Percentiles rank a stretch among this genome's conserved stretches.
Conservation (phyloP, 257 asterid genomes). For the Paulownia fortunei region DNA sequence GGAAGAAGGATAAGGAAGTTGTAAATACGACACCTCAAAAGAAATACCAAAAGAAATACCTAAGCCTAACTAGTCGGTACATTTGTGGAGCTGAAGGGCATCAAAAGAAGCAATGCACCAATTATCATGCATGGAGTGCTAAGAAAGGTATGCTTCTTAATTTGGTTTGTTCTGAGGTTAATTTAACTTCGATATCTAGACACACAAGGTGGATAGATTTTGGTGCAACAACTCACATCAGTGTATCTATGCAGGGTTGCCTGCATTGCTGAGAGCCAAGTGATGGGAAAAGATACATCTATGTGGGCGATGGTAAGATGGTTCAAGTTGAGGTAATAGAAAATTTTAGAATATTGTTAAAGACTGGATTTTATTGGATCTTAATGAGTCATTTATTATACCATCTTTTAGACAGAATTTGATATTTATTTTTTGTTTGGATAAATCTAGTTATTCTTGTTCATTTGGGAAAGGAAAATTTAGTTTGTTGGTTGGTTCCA, state of each 20-base stretch:
- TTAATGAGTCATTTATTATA: not conserved
- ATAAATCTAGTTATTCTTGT: constrained; percentile 15
- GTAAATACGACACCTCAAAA: not conserved
- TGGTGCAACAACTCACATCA: constrained; percentile 13
- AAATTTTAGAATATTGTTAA: not conserved
- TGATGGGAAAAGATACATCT: constrained; percentile 20
- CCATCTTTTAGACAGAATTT: not conserved
- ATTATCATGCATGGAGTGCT: not conserved
- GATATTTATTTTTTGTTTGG: not conserved
- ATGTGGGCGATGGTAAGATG: not conserved
- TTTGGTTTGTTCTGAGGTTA: constrained; percentile 16
- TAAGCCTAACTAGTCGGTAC: not conserved
- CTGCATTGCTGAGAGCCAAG: not conserved
- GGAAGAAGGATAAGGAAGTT: not conserved
- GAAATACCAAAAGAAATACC: not conserved
- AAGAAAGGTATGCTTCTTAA: constrained; percentile 9
- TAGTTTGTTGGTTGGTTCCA: not conserved
- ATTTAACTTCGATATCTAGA: not conserved
- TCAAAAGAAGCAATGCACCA: not conserved
- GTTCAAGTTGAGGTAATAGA: not conserved
- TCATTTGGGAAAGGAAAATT: not conserved
- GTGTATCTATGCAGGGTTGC: constrained; percentile 21
- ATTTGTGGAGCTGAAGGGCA: not conserved
- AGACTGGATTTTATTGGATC: not conserved
- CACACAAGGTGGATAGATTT: constrained; percentile 25